phyloP scores from a whole-genome alignment of 2,329 filamentous ascomycete genomes.

The Colletotrichum tofieldiae region DNA sequence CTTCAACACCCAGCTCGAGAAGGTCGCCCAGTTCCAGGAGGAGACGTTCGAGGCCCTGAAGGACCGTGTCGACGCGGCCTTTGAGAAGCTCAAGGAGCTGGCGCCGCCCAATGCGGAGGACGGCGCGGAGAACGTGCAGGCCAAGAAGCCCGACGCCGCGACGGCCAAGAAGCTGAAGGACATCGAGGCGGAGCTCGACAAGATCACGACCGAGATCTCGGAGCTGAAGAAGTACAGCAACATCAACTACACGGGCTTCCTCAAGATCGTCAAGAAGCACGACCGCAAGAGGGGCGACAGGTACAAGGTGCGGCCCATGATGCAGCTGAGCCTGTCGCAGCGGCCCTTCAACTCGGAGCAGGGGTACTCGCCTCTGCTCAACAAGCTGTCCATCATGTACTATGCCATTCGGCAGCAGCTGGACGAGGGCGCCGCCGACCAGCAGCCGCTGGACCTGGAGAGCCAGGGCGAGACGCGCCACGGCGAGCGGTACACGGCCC shows the following conservation, averaged over 20 bases:
- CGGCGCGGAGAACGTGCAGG: conserved; percentile 67
- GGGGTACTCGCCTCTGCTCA: conserved; percentile 90
- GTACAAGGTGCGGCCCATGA: conserved; percentile 91
- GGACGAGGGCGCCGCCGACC: conserved; percentile 67
- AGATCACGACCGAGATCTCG: conserved; percentile 90
- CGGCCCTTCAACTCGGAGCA: conserved; percentile 94
- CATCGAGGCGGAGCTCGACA: conserved; percentile 85
- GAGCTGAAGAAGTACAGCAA: conserved; percentile 96
- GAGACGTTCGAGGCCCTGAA: conserved; percentile 76
- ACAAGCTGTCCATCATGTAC: conserved; percentile 95
- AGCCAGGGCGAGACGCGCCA: conserved; percentile 71
- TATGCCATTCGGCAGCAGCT: conserved; percentile 91
- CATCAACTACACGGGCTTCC: conserved; percentile 97
- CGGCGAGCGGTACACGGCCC: conserved; percentile 83
- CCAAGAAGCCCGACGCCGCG: conserved; percentile 65
- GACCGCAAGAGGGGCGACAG: conserved; percentile 90
- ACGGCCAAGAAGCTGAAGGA: conserved; percentile 72
- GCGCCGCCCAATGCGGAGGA: conserved; percentile 62
- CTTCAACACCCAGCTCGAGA: conserved; percentile 94
- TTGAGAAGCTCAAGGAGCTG: conserved; percentile 84
- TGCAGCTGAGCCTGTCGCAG: conserved; percentile 90
- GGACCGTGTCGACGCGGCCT: conserved; percentile 68
- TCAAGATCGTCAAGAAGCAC: conserved; percentile 99
- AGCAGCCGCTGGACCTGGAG: conserved; percentile 62
- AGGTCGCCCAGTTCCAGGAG: conserved; percentile 91